Base-by-base conservation (phyloP, 768 basidiomycete species). In the Fomitopsis serialis region DNA sequence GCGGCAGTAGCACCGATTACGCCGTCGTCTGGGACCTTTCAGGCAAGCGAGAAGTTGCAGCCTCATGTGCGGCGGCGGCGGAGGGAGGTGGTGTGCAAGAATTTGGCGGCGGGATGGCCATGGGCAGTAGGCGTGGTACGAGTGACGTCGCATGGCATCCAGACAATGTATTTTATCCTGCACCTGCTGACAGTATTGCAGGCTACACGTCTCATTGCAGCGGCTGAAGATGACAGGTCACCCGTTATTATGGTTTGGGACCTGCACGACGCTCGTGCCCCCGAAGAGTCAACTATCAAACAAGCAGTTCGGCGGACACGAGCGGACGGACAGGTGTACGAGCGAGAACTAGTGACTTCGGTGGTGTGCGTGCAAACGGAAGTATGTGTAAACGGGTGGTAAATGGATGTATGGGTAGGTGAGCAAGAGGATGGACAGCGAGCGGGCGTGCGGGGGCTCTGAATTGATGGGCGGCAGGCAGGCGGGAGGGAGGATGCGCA, bases 211-310 rank as follows among this genome's bases (percentile, higher is more conserved):
- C 78, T 99, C n/a, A 88, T 96, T 40, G 98, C 97, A 0, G 88
- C 95, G 2, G 96, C 92, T 1, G 97, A 98, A 67, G 95, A 98
- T 60, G 97, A 99, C 67, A 83, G 87, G 21, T 92, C 92, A 0
- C 96, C 97, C 1, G 81, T 98, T 49, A 89, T 98, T 64, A 94
- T 98, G 90, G 83, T 98, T 43, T 99, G 97, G 97, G 95, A 98
- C 75, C 78, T 98, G 53, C 84, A 95, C 49, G 98, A 98, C 65
- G 91, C 95, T n/a, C 87, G 95, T 46, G 96, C 96, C 2, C 97
- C 97, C 0, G 97, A 99, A 70, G 92, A 94, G 78, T 93, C 91
- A 56, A 40, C 47, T 21, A 6, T n/a, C n/a, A n/a, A n/a, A n/a
- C n/a, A n/a, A n/a, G n/a, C n/a, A n/a, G n/a, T n/a, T n/a, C n/a